Evolutionary conservation across 352 stramenopile genomes (phyloP), one percentile per base, ranked within the genome.

Genomic region (Globisporangium lucens): DNA sequence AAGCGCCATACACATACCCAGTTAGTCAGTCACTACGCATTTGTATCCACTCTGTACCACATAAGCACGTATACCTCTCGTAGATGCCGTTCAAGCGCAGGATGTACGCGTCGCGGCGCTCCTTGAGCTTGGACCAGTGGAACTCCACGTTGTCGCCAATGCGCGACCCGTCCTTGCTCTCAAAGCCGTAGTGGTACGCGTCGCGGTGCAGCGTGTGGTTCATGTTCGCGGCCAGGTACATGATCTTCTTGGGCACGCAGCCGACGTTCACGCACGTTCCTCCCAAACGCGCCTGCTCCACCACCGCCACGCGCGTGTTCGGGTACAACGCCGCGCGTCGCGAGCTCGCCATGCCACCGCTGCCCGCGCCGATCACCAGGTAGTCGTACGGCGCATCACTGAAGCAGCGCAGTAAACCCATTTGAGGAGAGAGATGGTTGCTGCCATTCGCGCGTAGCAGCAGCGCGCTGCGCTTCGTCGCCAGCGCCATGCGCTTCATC

Each of bases 231-330:
- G 83, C 85, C n/a, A 87, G 68, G 66, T 82, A 92, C 97, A 99
- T 99, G 62, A 99, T 90, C 75, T 99, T 99, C 80, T 99, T 99
- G n/a, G 98, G 97, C 52, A 99, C 97, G 81, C 97, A 99, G 63
- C 98, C 97, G 0, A 99, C 96, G 75, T 99, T 99, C 58, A 99
- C 97, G 69, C 97, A 99, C n/a, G 98, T 99, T 62, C 98, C 97
- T 58, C 96, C 97, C 59, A 94, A 74, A 38, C 80, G 80, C 58
- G 75, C 75, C n/a, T 87, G 81, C 77, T 99, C 98, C 29, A 99
- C 84, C 17, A 99, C 81, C 3, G 93, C 96, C 24, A 99, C 97
- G 71, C 98, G 98, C 85, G 79, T 99, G 89, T 59, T 76, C 58
- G 67, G 68, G 70, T 86, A 89, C 30, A 72, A 77, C 24, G 94